phyloP scores from a whole-genome alignment of 768 basidiomycete genomes.

The Tulasnella sp. region DNA sequence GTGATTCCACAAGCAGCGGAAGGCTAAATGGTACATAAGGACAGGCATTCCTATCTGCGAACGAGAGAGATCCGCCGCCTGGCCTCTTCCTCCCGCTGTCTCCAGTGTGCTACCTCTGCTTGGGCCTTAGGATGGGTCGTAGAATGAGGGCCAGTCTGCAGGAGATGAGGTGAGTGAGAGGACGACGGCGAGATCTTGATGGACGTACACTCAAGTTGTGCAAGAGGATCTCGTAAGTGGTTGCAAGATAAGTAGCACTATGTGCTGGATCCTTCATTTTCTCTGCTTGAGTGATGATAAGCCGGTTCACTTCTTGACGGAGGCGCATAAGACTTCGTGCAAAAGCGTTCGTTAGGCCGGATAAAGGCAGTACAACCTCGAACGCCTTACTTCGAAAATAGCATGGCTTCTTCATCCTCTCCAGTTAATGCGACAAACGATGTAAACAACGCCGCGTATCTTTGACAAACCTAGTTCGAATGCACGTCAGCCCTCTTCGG shows the following conservation, averaged over 20 bases:
- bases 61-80: slow-evolving; percentile 40
- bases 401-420: slow-evolving; percentile 91
- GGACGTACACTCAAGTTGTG: slow-evolving; percentile 68
- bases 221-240: slow-evolving; percentile 71
- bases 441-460: slow-evolving; percentile 78
- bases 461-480: slow-evolving; percentile 58
- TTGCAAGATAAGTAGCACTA: slow-evolving; percentile 64
- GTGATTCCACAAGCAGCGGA: too few species aligned
- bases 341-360: not conserved
- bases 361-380: not conserved
- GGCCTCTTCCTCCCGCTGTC: slow-evolving; percentile 78
- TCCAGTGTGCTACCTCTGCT: slow-evolving; percentile 82
- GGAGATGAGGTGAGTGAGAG: slow-evolving; percentile 17
- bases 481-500: not conserved
- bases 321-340: slow-evolving; percentile 70
- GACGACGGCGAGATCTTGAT: not conserved
- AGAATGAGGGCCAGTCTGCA: slow-evolving; percentile 45
- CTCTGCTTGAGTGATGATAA: slow-evolving; percentile 68
- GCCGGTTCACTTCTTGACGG: slow-evolving; percentile 73
- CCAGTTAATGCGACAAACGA: slow-evolving; percentile 75
- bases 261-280: slow-evolving; percentile 59
- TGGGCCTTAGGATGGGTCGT: slow-evolving; percentile 82
- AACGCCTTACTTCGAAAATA: slow-evolving; percentile 77
- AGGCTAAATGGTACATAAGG: not conserved
- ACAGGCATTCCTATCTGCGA: not conserved